Evolutionary conservation across 768 basidiomycete genomes (phyloP), one percentile per base, ranked within the genome.

Genomic region (Lentinula sp.): DNA sequence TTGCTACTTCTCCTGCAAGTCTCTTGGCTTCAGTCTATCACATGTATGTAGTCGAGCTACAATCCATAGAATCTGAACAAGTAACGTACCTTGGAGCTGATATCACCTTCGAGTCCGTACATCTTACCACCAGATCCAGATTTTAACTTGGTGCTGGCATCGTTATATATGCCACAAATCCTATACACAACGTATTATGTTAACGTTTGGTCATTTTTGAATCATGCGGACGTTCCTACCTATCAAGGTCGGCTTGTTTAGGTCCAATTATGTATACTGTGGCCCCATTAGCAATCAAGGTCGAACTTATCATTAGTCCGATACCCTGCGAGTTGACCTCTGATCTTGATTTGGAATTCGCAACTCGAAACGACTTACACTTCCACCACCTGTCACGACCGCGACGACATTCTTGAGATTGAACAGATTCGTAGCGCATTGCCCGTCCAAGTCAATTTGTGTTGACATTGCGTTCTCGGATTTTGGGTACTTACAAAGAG

Each of bases 241-340:
- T 71, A 61, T 79, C 75, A n/a, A 80, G 70, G 18, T 76, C 75
- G 4, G 59, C 69, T 61, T 79, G 77, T 8, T 69, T 71, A 2
- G 76, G 77, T 0, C 79, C 81, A 33, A 81, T 74, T 46, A 81
- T 78, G 57, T 80, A 81, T 2, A 82, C 81, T 0, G 71, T 77
- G 0, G 81, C 81, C 7, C 79, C 79, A 62, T 82, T 82, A 2
- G 79, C 77, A 9, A 80, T 63, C 1, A 82, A 67, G 0, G 80
- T 79, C 9, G 76, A 74, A 60, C 72, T 74, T 20, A 82, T 79
- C 81, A 82, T 82, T 46, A 81, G 67, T 0, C 81, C 81, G n/a
- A 81, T 80, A 0, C 81, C 81, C 78, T 77, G 60, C 36, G 43
- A 9, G 36, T 39, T 33, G 12, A 54, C 13, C 42, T 16, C 13